Base-by-base conservation (phyloP, 306 rosid genomes). In the Rosa rugosa region DNA sequence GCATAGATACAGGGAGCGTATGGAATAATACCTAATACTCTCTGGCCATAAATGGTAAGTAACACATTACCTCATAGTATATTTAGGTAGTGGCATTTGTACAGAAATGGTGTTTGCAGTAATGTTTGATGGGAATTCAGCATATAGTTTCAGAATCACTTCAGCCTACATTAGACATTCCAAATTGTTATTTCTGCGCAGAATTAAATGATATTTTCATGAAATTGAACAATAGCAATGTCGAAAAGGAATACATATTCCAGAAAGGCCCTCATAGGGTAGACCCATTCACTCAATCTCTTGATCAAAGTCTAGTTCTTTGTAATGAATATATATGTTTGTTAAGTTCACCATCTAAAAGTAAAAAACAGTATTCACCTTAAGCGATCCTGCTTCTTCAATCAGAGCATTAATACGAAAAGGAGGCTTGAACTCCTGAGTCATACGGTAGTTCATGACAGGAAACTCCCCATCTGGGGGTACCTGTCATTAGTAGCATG, bases 391-490 rank as follows among this genome's bases (percentile, higher is more conserved):
- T 47, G 89, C 82, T 85, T 90, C 96, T 88, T 93, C 97, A 22
- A 92, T 82, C 83, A 92, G 82, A 76, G 91, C 77, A 85, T 89
- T 92, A 50, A 92, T 86, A 80, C 88, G 92, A 78, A 92, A 92
- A 79, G 96, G 97, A 84, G 97, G 90, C 85, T 80, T 90, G 77
- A 90, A 92, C 80, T 88, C 94, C 82, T 92, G 97, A 78, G 92
- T 92, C 92, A 92, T 82, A 42, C 96, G 96, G 83, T 89, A 92
- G 80, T 90, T 92, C 97, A 92, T 92, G 80, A 90, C 96, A 1
- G 96, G 93, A 84, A 92, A 92, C 76, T 92, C 97, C 40, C 97
- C 97, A 73, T 90, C 96, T 2, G 96, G 91, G 2, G 96, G 96
- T 78, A 89, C 75, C 97, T 92, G 77, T 60, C 72, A 70, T 80